Conservation (phyloP, 768 basidiomycete species). For the Suillus weaverae region DNA sequence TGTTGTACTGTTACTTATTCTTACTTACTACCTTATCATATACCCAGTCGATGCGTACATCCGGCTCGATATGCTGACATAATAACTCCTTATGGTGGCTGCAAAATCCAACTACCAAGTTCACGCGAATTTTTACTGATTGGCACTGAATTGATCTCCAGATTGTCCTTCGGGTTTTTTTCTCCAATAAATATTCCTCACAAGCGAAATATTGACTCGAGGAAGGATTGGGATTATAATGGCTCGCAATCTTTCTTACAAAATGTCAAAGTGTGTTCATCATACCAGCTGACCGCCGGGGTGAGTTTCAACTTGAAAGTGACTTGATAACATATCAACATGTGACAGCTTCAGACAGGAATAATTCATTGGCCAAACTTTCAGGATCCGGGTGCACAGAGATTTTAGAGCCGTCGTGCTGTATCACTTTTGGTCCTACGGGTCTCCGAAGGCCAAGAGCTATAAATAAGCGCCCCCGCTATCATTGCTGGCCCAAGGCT, state of each 20-base stretch:
- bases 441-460: background rate
- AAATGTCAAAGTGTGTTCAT: background rate
- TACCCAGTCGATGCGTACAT: background rate
- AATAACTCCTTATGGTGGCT: too few species aligned
- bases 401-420: too few species aligned
- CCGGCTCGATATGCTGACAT: background rate
- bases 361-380: background rate
- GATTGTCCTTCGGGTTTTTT: background rate
- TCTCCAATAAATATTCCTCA: too few species aligned
- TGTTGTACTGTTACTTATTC: constrained; percentile 2
- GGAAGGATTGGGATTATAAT: too few species aligned
- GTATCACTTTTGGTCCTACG: background rate
- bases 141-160: background rate
- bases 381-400: background rate
- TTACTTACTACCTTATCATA: background rate
- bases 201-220: too few species aligned
- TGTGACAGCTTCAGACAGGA: background rate
- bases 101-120: too few species aligned
- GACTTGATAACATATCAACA: background rate
- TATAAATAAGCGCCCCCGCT: background rate
- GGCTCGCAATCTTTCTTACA: background rate
- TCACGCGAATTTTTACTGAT: too few species aligned
- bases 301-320: background rate
- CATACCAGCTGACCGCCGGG: background rate
- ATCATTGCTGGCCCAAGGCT: background rate